Evolutionary conservation across 352 stramenopile species (phyloP).

Genomic region (Phytopythium vexans): DNA sequence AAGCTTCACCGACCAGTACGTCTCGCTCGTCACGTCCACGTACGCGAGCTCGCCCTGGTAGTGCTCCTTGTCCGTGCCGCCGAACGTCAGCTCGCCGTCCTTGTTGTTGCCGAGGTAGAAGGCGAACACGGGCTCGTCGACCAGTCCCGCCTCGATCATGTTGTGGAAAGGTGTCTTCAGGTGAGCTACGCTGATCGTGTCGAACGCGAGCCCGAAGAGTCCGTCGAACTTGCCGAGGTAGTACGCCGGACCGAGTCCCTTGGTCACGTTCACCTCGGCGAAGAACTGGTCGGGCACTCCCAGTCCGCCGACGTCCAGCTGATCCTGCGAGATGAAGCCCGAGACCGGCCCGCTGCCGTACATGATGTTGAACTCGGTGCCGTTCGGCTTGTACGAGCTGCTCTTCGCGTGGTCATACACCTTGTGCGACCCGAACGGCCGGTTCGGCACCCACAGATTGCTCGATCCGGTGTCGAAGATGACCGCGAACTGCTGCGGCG

Average conservation of each 20-base stretch:
- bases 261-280: conserved; percentile 95
- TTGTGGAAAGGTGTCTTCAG: conserved; percentile 93
- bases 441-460: conserved; percentile 95
- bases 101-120: conserved; percentile 94
- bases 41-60: conserved; percentile 94
- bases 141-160: conserved; percentile 83
- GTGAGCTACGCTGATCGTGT: conserved; percentile 91
- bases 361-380: conserved; percentile 92
- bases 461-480: conserved; percentile 97
- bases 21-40: conserved; percentile 71
- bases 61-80: conserved; percentile 82
- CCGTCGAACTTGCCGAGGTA: conserved; percentile 97
- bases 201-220: conserved; percentile 96
- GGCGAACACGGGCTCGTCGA: conserved; percentile 92
- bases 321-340: conserved; percentile 91
- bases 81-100: conserved; percentile 76
- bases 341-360: conserved; percentile 93
- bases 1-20: conserved; percentile 78
- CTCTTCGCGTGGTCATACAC: conserved; percentile 90
- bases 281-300: conserved; percentile 88
- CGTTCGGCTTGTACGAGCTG: conserved; percentile 88
- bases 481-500: conserved; percentile 90
- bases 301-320: conserved; percentile 60
- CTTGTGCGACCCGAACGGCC: conserved; percentile 64
- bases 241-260: conserved; percentile 93